Evolutionary conservation across 179 eudicot genomes (phyloP), one percentile per base, ranked within the genome.

Genomic region (Heliamphora pulchella): DNA sequence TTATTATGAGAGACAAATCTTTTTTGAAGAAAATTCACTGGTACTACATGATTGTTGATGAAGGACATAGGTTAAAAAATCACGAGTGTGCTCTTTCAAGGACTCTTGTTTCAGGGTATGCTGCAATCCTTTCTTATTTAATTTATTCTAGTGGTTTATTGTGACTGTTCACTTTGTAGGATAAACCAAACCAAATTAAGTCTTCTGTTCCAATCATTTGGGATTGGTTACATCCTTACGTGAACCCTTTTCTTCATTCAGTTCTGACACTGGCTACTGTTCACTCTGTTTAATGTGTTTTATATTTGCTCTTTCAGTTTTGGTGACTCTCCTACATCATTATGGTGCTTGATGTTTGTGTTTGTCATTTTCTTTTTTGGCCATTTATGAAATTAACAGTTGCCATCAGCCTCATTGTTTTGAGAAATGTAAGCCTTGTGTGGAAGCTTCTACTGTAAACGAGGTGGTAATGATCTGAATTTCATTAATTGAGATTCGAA

Each of bases 41-140:
- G 99, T 74, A 91, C 85, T 94, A 91, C 89, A 91, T 96, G 99
- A 84, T 96, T 77, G 91, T 96, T 88, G 99, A 96, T 74, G 99
- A 96, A 86, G 99, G 99, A 39, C 99, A 96, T 85, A 87, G 99
- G 67, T 81, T 96, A 73, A 96, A 96, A 84, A 96, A 96, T 83
- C 94, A 89, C 44, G 98, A 96, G 71, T 92, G 92, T 76, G 93
- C 92, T 86, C 98, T 96, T 86, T 93, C 99, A 71, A 87, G 90
- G 88, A 90, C 97, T 83, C 90, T 96, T 62, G 90, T 89, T 41
- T 86, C 95, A 71, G 99, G 97, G 99, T 96, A 96, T 81, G 88
- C 79, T 71, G 15, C 70, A n/a, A 11, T 58, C 39, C 54, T 84
- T 13, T 4, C 76, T 31, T 78, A 48, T 54, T 62, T 80, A 20